A percentile compares a stretch with the other conserved stretches of the same genome.
phyloP scores from a whole-genome alignment of 2,329 filamentous ascomycete genomes.

The Ophiocordyceps camponoti-rufipedis region DNA sequence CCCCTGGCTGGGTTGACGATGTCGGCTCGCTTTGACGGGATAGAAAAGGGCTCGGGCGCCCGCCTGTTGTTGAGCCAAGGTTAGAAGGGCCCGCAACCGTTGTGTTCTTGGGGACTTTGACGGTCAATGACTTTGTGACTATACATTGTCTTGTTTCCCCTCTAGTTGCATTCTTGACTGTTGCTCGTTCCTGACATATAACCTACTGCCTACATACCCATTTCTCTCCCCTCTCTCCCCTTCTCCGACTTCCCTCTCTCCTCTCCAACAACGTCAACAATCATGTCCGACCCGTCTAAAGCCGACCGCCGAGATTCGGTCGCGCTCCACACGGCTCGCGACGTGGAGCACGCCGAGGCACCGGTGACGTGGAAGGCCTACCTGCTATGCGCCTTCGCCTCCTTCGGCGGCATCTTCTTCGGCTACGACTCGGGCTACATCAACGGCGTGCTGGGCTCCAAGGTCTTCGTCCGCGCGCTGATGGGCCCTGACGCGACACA shows the following conservation, averaged over 20 bases:
- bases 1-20: no score
- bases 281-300: slow-evolving; percentile 9
- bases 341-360: slow-evolving; percentile 45
- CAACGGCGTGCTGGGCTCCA: slow-evolving; percentile 39
- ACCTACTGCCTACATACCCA: no score
- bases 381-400: slow-evolving; percentile 50
- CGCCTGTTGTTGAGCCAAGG: no score
- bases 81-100: no score
- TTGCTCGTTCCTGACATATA: no score
- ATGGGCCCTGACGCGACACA: slow-evolving; percentile 17
- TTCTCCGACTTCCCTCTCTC: slow-evolving; percentile 1
- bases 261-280: neutral
- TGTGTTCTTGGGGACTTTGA: no score
- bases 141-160: neutral
- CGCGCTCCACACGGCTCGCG: slow-evolving; percentile 23
- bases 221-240: neutral
- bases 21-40: no score
- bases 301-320: slow-evolving; percentile 9
- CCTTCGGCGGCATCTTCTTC: slow-evolving; percentile 59
- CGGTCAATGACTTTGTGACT: no score
- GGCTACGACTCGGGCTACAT: slow-evolving; percentile 67
- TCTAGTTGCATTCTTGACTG: neutral
- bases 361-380: slow-evolving; percentile 53
- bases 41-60: no score
- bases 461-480: slow-evolving; percentile 32